Evolutionary conservation across 2,329 filamentous ascomycete species (phyloP), one percentile per base, ranked within the genome.

Genomic region (Pseudogymnoascus sp.): DNA sequence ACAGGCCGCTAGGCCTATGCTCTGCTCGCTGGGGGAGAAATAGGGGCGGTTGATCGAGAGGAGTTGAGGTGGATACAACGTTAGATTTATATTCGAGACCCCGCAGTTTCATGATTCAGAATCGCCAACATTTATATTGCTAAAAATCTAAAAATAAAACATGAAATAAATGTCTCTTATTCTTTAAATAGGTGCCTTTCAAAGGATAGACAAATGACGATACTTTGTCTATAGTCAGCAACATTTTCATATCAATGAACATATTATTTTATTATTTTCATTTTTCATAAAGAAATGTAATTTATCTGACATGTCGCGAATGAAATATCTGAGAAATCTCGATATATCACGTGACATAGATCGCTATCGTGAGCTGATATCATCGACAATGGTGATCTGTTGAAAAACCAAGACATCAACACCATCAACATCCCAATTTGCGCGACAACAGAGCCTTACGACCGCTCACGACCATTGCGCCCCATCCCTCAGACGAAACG

Each of bases 341-440:
- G 23, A 51, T 16, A 51, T 29, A 26, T 51, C 45, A 51, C 45
- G 45, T 51, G 45, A 51, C 5, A 14, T 16, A 26, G 12, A 51
- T 51, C 45, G 23, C 23, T 51, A 51, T 51, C 45, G 45, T 29
- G 45, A 29, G 23, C 45, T 51, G 45, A 51, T 51, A 51, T 51
- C 23, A 51, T 51, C 23, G 45, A 51, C 45, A 51, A 51, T 51
- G 45, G 45, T 51, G 45, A 51, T 51, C 45, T 23, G 45, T 51
- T 51, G 45, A 51, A 51, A 51, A 26, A 51, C 23, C 21, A n/a
- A 29, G 45, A 51, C 45, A 51, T 51, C 45, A 51, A 51, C 4
- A 51, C 12, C 45, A 51, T 51, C 45, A 51, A 51, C 21, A 51
- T 10, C 45, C 45, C 45, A 51, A 51, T 51, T 51, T 51, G 45